Conservation (phyloP, 805 yeast genomes). For the Pichia eremophila region DNA sequence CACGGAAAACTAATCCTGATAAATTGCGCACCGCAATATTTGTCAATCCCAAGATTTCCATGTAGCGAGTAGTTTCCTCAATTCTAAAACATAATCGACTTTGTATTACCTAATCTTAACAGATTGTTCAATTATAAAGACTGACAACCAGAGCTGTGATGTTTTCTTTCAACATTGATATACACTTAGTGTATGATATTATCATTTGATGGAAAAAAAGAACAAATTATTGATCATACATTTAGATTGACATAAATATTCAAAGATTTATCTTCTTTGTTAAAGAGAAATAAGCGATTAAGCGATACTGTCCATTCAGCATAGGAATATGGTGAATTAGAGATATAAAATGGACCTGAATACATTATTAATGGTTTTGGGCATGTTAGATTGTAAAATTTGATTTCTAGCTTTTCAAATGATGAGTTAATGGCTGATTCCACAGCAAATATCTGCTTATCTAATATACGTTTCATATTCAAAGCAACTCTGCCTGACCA, state of each 20-base stretch:
- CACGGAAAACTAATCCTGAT: too few species aligned
- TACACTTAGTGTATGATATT: too few species aligned
- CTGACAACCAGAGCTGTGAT: too few species aligned
- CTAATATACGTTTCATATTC: constrained; percentile 1
- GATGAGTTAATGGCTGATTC: constrained; percentile 5
- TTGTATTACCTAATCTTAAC: too few species aligned
- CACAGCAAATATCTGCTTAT: constrained; percentile 3
- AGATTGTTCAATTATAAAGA: too few species aligned
- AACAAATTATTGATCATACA: background rate
- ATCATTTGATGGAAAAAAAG: too few species aligned
- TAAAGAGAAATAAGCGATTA: background rate
- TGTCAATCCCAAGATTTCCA: too few species aligned
- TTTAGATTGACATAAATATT: background rate
- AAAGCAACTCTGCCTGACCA: constrained; percentile 2
- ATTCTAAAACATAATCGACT: too few species aligned
- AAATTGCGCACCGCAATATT: too few species aligned
- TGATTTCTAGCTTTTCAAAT: background rate
- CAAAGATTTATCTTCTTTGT: background rate
- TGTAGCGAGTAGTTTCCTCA: too few species aligned
- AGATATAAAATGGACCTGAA: background rate
- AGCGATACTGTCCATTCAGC: background rate
- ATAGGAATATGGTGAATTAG: background rate
- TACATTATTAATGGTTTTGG: background rate
- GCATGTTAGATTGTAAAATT: constrained; percentile 1
- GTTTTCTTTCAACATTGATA: too few species aligned